phyloP scores from a whole-genome alignment of 1,284 basidiomycete species.

The Earliella scabrosa region DNA sequence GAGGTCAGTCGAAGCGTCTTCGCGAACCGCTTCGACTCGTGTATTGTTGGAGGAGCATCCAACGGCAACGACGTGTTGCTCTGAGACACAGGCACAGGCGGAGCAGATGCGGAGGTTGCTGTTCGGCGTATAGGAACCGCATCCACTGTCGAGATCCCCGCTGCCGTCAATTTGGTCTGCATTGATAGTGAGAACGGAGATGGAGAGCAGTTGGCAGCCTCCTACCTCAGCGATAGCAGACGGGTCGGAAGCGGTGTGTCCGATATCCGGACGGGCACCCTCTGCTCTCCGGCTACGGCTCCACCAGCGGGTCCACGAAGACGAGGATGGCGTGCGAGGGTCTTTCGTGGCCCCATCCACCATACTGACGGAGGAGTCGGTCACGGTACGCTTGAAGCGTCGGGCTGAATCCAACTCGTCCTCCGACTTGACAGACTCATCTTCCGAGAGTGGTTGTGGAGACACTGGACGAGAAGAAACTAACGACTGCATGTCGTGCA shows the following conservation, averaged over 20 bases:
- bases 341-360: conserved; percentile 38
- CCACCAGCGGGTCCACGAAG: conserved; percentile 82
- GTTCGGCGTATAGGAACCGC: conserved; percentile 16
- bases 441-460: conserved; percentile 30
- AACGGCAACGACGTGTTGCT: not conserved
- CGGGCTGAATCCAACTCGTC: conserved; percentile 38
- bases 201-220: too few relatives aligned
- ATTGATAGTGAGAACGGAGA: too few relatives aligned
- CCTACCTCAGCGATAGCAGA: conserved; percentile 19
- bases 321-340: conserved; percentile 53
- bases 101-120: conserved; percentile 19
- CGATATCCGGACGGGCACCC: conserved; percentile 29
- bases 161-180: too few relatives aligned
- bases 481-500: conserved; percentile 38
- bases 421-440: conserved; percentile 28
- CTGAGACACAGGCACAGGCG: conserved; percentile 1
- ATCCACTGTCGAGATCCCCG: not conserved
- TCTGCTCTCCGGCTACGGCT: conserved; percentile 53
- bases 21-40: conserved; percentile 65
- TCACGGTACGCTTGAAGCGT: conserved; percentile 17
- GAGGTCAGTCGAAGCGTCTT: conserved; percentile 92
- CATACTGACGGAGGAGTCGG: conserved; percentile 11
- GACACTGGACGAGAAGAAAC: conserved; percentile 38
- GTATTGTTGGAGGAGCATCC: conserved; percentile 1
- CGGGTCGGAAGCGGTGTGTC: conserved; percentile 29